Evolutionary conservation across 2,329 filamentous ascomycete species (phyloP), one percentile per base, ranked within the genome.

Genomic region (Aspergillus transmontanensis): DNA sequence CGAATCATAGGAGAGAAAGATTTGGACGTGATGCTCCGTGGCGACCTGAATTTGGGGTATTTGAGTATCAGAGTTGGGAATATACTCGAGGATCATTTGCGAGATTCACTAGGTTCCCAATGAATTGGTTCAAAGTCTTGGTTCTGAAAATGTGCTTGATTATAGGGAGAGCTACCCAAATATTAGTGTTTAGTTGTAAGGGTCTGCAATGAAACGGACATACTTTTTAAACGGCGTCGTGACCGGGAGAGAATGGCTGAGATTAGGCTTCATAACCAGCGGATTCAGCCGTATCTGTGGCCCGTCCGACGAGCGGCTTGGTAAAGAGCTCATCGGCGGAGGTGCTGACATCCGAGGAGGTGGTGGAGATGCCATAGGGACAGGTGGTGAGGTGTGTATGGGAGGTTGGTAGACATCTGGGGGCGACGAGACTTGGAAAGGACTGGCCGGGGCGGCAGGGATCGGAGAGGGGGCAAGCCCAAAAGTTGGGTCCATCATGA

Each of bases 71-170:
- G 36, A 54, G 34, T 41, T 53, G 36, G 43, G n/a, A 11, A 58
- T 39, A 48, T 45, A 54, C 36, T 59, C 28, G 12, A 50, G 45
- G 7, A 28, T 62, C 71, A 72, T 70, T 73, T 75, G 58, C 75
- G 70, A 60, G 71, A 73, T 21, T 81, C 77, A 56, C 73, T 74
- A n/a, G 79, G 79, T 46, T 77, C 77, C 75, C 77, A 82, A 62
- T 81, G 79, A 39, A 79, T 77, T 16, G 80, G 80, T 63, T 83
- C 75, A 61, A 83, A 81, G 60, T 82, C 74, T 36, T 77, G 71
- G 64, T 83, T 79, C 60, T 79, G 75, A 69, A 82, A 82, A 69
- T 83, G 78, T 51, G 80, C 78, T 65, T 80, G 77, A 66, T 81
- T 80, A 72, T 79, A 77, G 10, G 79, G 76, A 12, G 79, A 81